phyloP scores from a whole-genome alignment of 2,329 filamentous ascomycete genomes.

The Macrophomina phaseolina region DNA sequence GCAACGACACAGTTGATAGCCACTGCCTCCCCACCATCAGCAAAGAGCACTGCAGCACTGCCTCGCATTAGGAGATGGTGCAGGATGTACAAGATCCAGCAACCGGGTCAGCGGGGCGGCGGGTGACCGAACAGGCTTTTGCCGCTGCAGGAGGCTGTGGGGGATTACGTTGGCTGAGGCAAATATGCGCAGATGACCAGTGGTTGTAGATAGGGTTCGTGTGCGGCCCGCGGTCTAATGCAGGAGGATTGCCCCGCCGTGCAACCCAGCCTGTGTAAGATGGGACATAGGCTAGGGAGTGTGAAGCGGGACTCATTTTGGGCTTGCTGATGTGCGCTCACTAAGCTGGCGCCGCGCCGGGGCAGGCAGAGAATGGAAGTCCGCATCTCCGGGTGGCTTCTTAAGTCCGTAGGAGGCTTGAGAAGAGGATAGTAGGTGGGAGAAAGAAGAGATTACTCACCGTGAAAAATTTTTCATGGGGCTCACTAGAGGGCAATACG shows the following conservation, averaged over 20 bases:
- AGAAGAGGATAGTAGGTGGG: constrained; percentile 7
- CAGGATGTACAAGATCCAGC: background rate
- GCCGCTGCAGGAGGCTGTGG: constrained; percentile 20
- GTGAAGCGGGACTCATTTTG: background rate
- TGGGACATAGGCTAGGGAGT: background rate
- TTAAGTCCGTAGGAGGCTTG: background rate
- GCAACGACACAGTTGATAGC: background rate
- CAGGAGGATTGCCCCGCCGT: constrained; percentile 11
- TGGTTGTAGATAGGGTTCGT: constrained; percentile 5
- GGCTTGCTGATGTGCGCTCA: background rate
- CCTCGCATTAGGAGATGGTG: constrained; percentile 5
- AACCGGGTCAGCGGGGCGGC: constrained; percentile 13
- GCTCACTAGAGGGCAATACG: background rate
- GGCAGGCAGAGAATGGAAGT: background rate
- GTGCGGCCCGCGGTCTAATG: constrained; percentile 5
- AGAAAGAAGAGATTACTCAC: constrained; percentile 12
- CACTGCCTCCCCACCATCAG: constrained; percentile 4
- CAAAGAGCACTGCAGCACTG: background rate
- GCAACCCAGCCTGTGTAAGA: constrained; percentile 1
- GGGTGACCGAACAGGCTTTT: constrained; percentile 16
- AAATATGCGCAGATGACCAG: constrained; percentile 12
- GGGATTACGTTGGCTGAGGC: constrained; percentile 16
- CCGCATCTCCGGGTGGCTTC: constrained; percentile 6
- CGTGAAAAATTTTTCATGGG: constrained; percentile 15
- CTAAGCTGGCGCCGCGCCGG: constrained; percentile 4